phyloP scores from a whole-genome alignment of 352 stramenopile species.

The Phytophthora lateralis region DNA sequence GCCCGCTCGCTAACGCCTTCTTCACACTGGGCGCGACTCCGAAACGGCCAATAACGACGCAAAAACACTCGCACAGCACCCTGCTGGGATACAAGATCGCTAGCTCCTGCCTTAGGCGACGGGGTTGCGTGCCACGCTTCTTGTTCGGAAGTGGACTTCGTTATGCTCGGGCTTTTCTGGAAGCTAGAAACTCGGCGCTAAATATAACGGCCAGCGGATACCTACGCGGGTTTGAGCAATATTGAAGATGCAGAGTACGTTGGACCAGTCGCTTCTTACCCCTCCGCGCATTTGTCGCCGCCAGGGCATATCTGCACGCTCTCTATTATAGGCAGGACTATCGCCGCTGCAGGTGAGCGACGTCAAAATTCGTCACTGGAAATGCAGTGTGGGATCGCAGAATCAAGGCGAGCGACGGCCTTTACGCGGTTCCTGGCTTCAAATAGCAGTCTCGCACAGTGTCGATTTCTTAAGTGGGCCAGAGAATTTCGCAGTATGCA shows the following conservation, averaged over 20 bases:
- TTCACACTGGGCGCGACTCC: constrained; percentile 9
- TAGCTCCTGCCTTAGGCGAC: constrained; percentile 9
- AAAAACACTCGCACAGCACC: constrained; percentile 3
- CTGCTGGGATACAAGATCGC: constrained; percentile 11
- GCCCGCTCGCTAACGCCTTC: constrained; percentile 21
- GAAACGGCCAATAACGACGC: constrained; percentile 27
- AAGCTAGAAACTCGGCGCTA: constrained; percentile 14
- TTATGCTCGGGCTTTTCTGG: constrained; percentile 14
- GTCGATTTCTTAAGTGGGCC: too few species aligned
- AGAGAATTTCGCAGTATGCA: neutral
- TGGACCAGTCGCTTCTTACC: constrained; percentile 16
- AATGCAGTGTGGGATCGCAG: neutral
- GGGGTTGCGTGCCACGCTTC: constrained; percentile 24
- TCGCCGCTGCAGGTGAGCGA: too few species aligned
- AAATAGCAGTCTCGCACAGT: neutral
- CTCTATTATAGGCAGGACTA: neutral
- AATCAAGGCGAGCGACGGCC: neutral
- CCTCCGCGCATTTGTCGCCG: neutral
- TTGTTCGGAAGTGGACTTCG: constrained; percentile 31
- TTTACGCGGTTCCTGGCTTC: neutral
- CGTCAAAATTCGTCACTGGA: constrained; percentile 1
- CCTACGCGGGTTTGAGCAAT: constrained; percentile 6
- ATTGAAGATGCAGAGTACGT: constrained; percentile 27
- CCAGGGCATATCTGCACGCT: neutral
- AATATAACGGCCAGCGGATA: constrained; percentile 20